Evolutionary conservation across 768 basidiomycete genomes (phyloP).

Genomic region (Collybiopsis confluens): DNA sequence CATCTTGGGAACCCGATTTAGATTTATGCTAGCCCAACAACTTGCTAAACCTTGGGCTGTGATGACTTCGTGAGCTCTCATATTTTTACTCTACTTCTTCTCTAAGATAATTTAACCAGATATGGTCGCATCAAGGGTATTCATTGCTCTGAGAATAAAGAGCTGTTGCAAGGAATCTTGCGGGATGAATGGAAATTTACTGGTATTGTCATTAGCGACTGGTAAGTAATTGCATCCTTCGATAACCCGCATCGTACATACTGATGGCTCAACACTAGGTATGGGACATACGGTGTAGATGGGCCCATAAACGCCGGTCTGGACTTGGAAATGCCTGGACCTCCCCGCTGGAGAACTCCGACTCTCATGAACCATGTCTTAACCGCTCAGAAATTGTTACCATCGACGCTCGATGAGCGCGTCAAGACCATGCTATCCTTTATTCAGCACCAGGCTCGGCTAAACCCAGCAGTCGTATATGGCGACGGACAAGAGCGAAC

Average conservation of each 20-base stretch:
- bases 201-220: slow-evolving; percentile 74
- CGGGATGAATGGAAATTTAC: slow-evolving; percentile 73
- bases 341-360: slow-evolving; percentile 61
- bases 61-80: slow-evolving; percentile 51
- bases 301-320: slow-evolving; percentile 67
- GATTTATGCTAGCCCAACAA: slow-evolving; percentile 68
- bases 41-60: slow-evolving; percentile 57
- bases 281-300: slow-evolving; percentile 69
- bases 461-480: slow-evolving; percentile 56
- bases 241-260: neutral
- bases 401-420: slow-evolving; percentile 44
- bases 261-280: slow-evolving; percentile 34
- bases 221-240: slow-evolving; percentile 36
- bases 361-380: slow-evolving; percentile 35
- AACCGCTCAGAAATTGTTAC: slow-evolving; percentile 46
- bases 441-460: slow-evolving; percentile 51
- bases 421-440: slow-evolving; percentile 48
- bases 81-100: neutral
- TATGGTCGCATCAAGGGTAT: slow-evolving; percentile 72
- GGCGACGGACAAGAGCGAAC: slow-evolving; percentile 59
- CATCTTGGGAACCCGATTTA: slow-evolving; percentile 14
- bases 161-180: slow-evolving; percentile 58
- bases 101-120: slow-evolving; percentile 28
- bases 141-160: slow-evolving; percentile 66
- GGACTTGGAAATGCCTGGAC: slow-evolving; percentile 77